These are phyloP conservation scores for Camillea tinctor DNA, from an alignment of 2,329 filamentous ascomycete species.

Conservation along the genomic window DNA sequence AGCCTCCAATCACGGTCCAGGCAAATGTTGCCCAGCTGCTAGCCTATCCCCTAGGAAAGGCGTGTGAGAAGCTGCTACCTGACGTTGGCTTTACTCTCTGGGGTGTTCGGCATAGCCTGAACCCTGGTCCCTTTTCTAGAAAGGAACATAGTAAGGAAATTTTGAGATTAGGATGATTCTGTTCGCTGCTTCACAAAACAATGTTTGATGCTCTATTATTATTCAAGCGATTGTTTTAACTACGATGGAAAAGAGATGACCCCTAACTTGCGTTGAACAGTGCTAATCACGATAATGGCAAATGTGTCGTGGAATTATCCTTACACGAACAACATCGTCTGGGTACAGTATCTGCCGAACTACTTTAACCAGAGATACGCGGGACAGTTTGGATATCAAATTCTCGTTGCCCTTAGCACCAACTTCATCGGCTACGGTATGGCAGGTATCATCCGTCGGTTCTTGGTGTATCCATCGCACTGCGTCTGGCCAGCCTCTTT, in stretches of 20 bases:
- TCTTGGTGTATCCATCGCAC: slow-evolving; percentile 51
- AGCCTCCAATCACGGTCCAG: slow-evolving; percentile 53
- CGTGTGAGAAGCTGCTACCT: slow-evolving; percentile 50
- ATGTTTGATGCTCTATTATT: too few relatives aligned
- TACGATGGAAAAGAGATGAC: neutral
- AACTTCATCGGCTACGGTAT: slow-evolving; percentile 57
- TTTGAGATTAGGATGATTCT: neutral
- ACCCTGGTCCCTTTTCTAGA: slow-evolving; percentile 45
- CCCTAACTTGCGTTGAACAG: neutral
- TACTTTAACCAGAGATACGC: slow-evolving; percentile 53
- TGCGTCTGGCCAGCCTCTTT: slow-evolving; percentile 50
- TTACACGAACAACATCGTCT: slow-evolving; percentile 50
- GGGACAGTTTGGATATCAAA: slow-evolving; percentile 47
- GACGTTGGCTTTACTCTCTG: slow-evolving; percentile 48
- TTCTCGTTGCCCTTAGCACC: slow-evolving; percentile 48
- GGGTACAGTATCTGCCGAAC: slow-evolving; percentile 47
- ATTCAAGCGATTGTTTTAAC: too few relatives aligned
- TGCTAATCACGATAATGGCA: slow-evolving; percentile 60
- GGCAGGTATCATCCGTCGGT: slow-evolving; percentile 46
- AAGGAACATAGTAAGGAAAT: slow-evolving; percentile 50
- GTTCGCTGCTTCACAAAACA: too few relatives aligned
- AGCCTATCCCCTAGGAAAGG: slow-evolving; percentile 54
- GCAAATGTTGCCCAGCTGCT: slow-evolving; percentile 57
- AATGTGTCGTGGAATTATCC: slow-evolving; percentile 52
- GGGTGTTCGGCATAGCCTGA: slow-evolving; percentile 34